Evolutionary conservation across 2,329 filamentous ascomycete genomes (phyloP), one percentile per base, ranked within the genome.

Genomic region (Chalaropsis ovoidea): DNA sequence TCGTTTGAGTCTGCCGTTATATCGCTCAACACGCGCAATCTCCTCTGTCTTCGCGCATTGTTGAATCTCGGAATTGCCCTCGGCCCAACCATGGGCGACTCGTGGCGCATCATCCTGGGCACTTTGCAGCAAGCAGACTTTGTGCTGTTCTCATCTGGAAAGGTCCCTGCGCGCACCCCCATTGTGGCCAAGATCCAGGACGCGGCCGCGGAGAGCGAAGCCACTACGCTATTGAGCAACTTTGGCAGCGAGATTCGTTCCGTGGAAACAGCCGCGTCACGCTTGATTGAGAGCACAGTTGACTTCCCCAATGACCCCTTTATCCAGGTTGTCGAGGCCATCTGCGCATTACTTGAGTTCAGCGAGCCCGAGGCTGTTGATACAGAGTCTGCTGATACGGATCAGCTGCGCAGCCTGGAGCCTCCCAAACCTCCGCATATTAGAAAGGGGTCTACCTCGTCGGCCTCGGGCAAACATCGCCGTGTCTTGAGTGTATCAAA

Each of bases 51-150:
- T 54, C 81, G 95, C 71, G 94, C 94, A 39, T 79, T 99, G 17
- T 77, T 99, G n/a, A 99, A 99, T 70, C 77, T 99, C 2, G 94
- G 94, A 1, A 99, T 97, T 71, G 94, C 94, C 1, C 77, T 99
- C 0, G 94, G 94, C 0, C 91, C 94, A 2, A 96, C 90, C 0
- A 79, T 99, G 0, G 86, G 88, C 43, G 80, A 82, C 15, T 89
- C 93, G 0, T 99, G 95, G 89, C 86, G 86, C 1, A 97, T 99
- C 67, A 80, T 99, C 17, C 81, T 99, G 1, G 92, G 95, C 71
- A 95, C 92, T 0, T 77, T 99, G 7, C 91, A 96, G 71, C 90
- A 96, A 74, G 92, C 93, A 2, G 94, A 97, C 71, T 85, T 95
- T 68, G 86, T 97, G 3, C 81, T 96, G 31, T 88, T 86, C 65